Conservation (phyloP, 73 alveolate species). For the Paramecium tetraurelia region DNA sequence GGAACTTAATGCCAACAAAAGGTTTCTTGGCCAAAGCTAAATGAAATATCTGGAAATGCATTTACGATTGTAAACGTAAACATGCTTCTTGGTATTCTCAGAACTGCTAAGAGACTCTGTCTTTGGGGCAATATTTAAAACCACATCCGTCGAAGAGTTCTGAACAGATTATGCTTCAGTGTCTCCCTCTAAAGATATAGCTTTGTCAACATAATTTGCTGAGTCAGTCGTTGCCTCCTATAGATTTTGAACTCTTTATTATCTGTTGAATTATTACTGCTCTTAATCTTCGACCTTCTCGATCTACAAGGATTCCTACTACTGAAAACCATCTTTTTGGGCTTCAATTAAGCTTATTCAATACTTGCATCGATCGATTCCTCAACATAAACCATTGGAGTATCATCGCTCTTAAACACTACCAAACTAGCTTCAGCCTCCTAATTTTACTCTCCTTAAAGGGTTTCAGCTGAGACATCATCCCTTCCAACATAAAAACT, state of each 20-base stretch:
- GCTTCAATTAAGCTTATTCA: neutral
- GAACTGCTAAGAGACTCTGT: constrained; percentile 13
- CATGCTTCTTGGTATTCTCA: neutral
- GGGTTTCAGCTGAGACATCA: neutral
- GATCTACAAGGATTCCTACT: neutral
- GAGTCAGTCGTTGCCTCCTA: neutral
- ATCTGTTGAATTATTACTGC: neutral
- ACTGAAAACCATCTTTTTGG: neutral
- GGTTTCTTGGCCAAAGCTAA: constrained; percentile 39
- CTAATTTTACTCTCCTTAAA: neutral
- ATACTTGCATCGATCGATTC: neutral
- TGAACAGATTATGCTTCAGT: neutral
- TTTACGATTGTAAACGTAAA: constrained; percentile 41
- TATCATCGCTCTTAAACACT: constrained; percentile 4
- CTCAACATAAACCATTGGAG: constrained; percentile 22
- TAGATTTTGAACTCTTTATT: neutral
- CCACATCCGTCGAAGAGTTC: neutral
- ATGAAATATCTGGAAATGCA: neutral
- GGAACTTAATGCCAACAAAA: constrained; percentile 19
- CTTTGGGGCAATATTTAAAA: constrained; percentile 1
- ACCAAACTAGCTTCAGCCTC: constrained; percentile 18
- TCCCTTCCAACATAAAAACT: constrained; percentile 1
- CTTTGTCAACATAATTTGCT: constrained; percentile 4
- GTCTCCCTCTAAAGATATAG: neutral
- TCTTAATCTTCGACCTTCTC: neutral